Percentiles rank a stretch among this genome's conserved stretches.
phyloP scores from a whole-genome alignment of 2,329 filamentous ascomycete genomes.

The Boeremia exigua region DNA sequence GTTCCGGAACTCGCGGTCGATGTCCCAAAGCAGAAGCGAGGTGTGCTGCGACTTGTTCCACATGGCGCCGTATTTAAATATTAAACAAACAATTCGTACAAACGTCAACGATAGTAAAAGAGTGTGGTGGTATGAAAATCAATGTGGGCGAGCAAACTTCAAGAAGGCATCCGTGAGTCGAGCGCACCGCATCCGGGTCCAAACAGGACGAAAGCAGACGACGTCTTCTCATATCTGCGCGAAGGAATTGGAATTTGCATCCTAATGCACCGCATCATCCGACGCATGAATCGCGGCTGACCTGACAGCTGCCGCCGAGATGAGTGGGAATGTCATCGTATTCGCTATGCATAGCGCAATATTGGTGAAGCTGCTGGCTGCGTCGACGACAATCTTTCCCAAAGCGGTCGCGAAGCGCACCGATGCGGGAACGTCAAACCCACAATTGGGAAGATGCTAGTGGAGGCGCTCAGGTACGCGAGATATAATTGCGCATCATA shows the following conservation, averaged over 20 bases:
- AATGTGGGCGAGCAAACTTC: neutral
- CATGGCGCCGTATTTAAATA: slow-evolving; percentile 17
- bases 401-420: neutral
- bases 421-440: neutral
- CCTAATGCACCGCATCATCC: neutral
- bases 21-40: slow-evolving; percentile 44
- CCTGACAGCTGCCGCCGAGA: slow-evolving; percentile 9
- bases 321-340: slow-evolving; percentile 8
- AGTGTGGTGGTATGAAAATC: neutral
- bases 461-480: slow-evolving; percentile 9
- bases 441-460: slow-evolving; percentile 17
- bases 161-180: neutral
- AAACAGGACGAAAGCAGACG: slow-evolving; percentile 3
- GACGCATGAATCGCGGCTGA: slow-evolving; percentile 4
- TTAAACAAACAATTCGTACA: neutral
- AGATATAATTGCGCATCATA: slow-evolving; percentile 22
- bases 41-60: slow-evolving; percentile 42
- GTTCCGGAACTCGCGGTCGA: slow-evolving; percentile 45
- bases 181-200: slow-evolving; percentile 3
- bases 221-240: neutral
- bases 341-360: slow-evolving; percentile 2
- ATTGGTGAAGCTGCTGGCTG: slow-evolving; percentile 4
- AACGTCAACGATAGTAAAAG: neutral
- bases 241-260: neutral
- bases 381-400: slow-evolving; percentile 3